These are phyloP conservation scores for Phascolomyces articulosus DNA, from an alignment of 371 early-diverging fungal species.

Conservation along the genomic window DNA sequence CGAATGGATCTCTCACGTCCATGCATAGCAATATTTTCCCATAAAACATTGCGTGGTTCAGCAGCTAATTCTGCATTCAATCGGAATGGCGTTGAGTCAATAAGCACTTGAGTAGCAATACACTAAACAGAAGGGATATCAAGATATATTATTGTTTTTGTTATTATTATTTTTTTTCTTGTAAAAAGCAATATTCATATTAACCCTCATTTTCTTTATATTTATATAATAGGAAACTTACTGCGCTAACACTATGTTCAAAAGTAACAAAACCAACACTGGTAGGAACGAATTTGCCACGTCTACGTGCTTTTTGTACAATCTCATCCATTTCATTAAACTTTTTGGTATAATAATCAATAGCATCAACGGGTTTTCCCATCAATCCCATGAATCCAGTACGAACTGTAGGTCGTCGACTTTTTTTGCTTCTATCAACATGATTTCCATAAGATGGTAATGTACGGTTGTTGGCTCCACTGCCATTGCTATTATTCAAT, in stretches of 20 bases:
- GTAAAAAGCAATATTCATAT: no score
- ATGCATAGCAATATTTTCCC: conserved; percentile 73
- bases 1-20: conserved; percentile 52
- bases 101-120: conserved; percentile 61
- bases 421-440: conserved; percentile 4
- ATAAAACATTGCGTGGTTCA: conserved; percentile 77
- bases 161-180: no score
- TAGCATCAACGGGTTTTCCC: conserved; percentile 70
- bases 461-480: not conserved
- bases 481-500: not conserved
- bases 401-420: conserved; percentile 28
- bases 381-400: conserved; percentile 34
- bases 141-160: no score
- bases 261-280: conserved; percentile 83
- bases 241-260: conserved; percentile 69
- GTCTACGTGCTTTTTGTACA: conserved; percentile 58
- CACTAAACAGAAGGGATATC: conserved; percentile 30
- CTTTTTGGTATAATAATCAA: conserved; percentile 64
- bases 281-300: conserved; percentile 60
- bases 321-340: conserved; percentile 66
- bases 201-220: no score
- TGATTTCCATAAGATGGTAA: not conserved
- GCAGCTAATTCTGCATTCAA: conserved; percentile 71
- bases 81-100: conserved; percentile 70
- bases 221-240: conserved; percentile 27